These are phyloP conservation scores for Nakazawaea pomicola DNA, from an alignment of 805 yeast genomes.

Conservation along the genomic window DNA sequence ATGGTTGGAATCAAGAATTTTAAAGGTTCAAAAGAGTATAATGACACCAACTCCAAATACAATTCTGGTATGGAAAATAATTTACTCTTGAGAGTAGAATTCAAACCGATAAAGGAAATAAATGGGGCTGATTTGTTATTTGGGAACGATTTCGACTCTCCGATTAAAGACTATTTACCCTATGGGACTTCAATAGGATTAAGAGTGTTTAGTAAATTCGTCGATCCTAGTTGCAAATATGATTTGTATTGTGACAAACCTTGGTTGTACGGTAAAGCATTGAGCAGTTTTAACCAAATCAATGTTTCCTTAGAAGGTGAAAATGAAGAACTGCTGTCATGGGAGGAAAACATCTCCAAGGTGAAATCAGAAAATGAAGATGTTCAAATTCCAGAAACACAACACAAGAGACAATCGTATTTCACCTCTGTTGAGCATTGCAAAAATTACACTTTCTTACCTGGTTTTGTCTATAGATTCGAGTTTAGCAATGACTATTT, in stretches of 20 bases:
- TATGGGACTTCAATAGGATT: constrained; percentile 50
- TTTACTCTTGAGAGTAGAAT: constrained; percentile 31
- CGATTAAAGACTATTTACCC: constrained; percentile 55
- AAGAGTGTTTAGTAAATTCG: constrained; percentile 48
- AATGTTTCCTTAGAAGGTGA: constrained; percentile 21
- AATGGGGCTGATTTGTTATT: constrained; percentile 51
- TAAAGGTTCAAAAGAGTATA: constrained; percentile 8
- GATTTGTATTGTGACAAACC: constrained; percentile 60
- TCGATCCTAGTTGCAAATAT: constrained; percentile 63
- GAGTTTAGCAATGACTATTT: constrained; percentile 13
- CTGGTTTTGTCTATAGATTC: constrained; percentile 11
- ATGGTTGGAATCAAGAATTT: constrained; percentile 5
- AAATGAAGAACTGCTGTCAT: constrained; percentile 13
- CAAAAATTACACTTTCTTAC: constrained; percentile 32
- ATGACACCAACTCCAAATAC: constrained; percentile 6
- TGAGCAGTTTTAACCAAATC: constrained; percentile 51
- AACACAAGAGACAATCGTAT: constrained; percentile 36
- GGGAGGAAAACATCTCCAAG: constrained; percentile 19
- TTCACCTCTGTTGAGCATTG: constrained; percentile 37
- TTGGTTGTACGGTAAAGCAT: constrained; percentile 55
- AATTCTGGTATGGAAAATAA: constrained; percentile 1
- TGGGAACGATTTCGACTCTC: constrained; percentile 65
- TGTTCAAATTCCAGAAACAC: constrained; percentile 26
- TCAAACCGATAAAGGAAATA: constrained; percentile 38
- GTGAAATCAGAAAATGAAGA: constrained; percentile 17